Percentiles rank a stretch among this genome's conserved stretches.
These are phyloP conservation scores for Sugiyamaella japonica DNA, from an alignment of 1,139 yeast genomes.

Conservation along the genomic window DNA sequence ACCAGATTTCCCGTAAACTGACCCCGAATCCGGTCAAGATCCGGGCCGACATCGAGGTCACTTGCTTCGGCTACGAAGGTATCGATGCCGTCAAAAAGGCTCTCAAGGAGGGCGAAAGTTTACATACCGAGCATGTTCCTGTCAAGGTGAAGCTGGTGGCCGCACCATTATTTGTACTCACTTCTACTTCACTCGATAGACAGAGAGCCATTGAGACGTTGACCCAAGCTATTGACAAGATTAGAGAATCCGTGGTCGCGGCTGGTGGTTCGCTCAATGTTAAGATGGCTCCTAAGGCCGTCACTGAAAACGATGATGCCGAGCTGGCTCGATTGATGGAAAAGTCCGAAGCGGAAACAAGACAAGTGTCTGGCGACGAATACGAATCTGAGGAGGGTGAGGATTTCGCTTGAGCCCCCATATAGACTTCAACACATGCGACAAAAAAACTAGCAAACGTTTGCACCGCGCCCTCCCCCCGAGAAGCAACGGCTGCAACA, in stretches of 20 bases:
- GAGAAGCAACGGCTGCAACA: not conserved
- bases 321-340: constrained; percentile 92
- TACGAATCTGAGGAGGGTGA: constrained; percentile 51
- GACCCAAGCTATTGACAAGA: constrained; percentile 74
- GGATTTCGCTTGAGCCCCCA: constrained; percentile 29
- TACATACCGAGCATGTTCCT: constrained; percentile 76
- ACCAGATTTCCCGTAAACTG: constrained; percentile 86
- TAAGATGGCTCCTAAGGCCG: constrained; percentile 98
- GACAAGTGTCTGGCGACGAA: constrained; percentile 60
- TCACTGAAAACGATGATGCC: constrained; percentile 97
- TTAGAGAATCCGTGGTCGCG: constrained; percentile 64
- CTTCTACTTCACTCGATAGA: constrained; percentile 92
- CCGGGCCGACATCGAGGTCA: constrained; percentile 96
- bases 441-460: not conserved
- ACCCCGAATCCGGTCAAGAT: constrained; percentile 98
- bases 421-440: no score
- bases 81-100: constrained; percentile 95
- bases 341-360: constrained; percentile 65
- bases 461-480: no score
- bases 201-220: constrained; percentile 79
- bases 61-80: constrained; percentile 97
- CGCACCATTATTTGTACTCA: constrained; percentile 92
- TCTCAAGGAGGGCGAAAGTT: constrained; percentile 78
- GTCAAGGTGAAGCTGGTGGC: constrained; percentile 95
- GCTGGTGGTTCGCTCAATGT: constrained; percentile 88